A percentile compares a stretch with the other conserved stretches of the same genome.
Conservation (phyloP, 2,329 filamentous ascomycete genomes). For the Epicoccum sorghinum region DNA sequence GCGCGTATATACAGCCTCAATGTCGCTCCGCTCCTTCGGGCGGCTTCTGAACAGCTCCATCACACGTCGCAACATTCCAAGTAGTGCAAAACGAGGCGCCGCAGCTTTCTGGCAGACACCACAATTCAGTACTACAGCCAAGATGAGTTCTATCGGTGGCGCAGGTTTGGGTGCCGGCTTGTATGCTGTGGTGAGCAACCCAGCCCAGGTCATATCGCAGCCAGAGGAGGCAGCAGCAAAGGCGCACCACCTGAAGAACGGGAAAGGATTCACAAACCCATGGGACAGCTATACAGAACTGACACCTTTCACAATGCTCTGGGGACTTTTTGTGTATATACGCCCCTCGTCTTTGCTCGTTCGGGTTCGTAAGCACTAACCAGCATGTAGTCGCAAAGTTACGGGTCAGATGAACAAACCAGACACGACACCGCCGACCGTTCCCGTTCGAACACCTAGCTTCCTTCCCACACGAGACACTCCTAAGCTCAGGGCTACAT, state of each 20-base stretch:
- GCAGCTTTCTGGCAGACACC: constrained; percentile 27
- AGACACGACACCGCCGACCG: constrained; percentile 68
- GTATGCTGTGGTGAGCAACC: constrained; percentile 51
- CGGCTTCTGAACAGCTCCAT: constrained; percentile 4
- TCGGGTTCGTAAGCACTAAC: background rate
- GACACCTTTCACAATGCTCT: constrained; percentile 40
- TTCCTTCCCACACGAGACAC: constrained; percentile 69
- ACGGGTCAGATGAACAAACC: constrained; percentile 61
- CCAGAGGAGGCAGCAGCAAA: constrained; percentile 55
- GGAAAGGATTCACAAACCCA: constrained; percentile 63
- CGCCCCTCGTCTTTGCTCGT: no score
- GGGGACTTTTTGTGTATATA: constrained; percentile 48
- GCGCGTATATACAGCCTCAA: constrained; percentile 15
- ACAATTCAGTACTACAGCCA: constrained; percentile 30
- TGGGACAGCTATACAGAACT: constrained; percentile 60
- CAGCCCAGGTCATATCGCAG: constrained; percentile 45
- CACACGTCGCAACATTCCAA: background rate
- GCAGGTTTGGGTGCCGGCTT: constrained; percentile 37
- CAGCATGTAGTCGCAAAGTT: constrained; percentile 50
- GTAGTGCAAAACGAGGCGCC: background rate
- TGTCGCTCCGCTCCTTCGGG: constrained; percentile 20
- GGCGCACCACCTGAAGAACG: constrained; percentile 59
- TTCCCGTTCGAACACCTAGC: constrained; percentile 69
- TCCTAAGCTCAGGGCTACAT: constrained; percentile 77
- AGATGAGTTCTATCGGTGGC: constrained; percentile 41